Evolutionary conservation across 257 asterid genomes (phyloP), one percentile per base, ranked within the genome.

Genomic region (Leptodermis oblonga): DNA sequence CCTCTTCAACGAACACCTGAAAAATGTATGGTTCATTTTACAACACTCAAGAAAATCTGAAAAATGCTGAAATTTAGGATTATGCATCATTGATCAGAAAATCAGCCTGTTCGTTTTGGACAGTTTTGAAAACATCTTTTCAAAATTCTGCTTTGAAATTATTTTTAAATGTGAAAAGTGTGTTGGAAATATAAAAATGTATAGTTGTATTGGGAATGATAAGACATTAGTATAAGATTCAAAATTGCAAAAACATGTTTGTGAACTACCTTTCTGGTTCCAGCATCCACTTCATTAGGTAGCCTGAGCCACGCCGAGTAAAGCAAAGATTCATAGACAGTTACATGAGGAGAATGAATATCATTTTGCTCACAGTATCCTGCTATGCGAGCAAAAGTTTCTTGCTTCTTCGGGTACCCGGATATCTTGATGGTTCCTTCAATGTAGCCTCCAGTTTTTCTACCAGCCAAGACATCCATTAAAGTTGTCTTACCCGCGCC

Each of bases 321-420:
- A 28, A 70, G 41, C 37, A 70, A 33, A 5, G 74, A 70, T 60
- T 70, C 74, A 7, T 45, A 22, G 10, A 70, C 74, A 59, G 49
- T 70, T 5, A 70, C 46, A 26, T 60, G 68, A 7, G 74, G 74
- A 20, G 74, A 59, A 31, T 70, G 74, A 11, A 70, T 58, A n/a
- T 70, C 74, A 22, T 43, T 70, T 70, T 70, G 74, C 11, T 70
- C 74, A 22, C 74, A 70, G 48, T 70, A 70, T 5, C 74, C 74
- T 4, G 74, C 41, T 42, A 60, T 31, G 3, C 74, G 37, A 4
- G 74, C 34, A 70, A 70, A 70, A 0, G 74, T 70, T 70, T 60
- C 74, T 48, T 70, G 68, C 46, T 60, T 59, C 60, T 60, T 70
- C 20, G 68, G 59, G n/a, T 26, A 70, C 30, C 74, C 61, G 0